A percentile compares a stretch with the other conserved stretches of the same genome.
Evolutionary conservation across 169 alveolate genomes (phyloP).

Genomic region (Eimeria necatrix): DNA sequence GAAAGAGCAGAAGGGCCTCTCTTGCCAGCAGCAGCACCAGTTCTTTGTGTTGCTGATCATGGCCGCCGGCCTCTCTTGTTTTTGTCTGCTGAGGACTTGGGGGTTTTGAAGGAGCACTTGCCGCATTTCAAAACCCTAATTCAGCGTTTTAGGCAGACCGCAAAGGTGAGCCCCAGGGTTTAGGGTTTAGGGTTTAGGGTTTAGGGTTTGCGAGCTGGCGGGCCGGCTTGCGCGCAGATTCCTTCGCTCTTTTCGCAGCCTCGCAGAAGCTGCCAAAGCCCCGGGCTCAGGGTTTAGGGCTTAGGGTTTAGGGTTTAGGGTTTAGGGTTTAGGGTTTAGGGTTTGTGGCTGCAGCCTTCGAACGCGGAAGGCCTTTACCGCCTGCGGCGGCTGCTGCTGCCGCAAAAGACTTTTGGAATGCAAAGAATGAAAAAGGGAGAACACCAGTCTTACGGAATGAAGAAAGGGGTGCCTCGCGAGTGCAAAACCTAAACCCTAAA

Average conservation of each 20-base stretch:
- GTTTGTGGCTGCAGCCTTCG: not conserved
- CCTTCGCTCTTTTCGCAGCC: too few species aligned
- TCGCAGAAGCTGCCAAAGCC: not conserved
- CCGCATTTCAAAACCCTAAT: not conserved
- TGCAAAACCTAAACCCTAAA: conserved; percentile 72
- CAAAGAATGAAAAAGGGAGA: conserved; percentile 87
- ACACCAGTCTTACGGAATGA: conserved; percentile 86
- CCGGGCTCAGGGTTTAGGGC: not conserved
- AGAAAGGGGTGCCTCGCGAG: conserved; percentile 83
- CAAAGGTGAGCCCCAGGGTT: conserved; percentile 49
- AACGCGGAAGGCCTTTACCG: conserved; percentile 45
- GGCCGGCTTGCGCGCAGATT: too few species aligned
- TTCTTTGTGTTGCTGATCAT: conserved; percentile 86
- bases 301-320: not conserved
- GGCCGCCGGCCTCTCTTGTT: conserved; percentile 87
- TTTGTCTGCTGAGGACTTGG: conserved; percentile 85
- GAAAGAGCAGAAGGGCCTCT: not conserved
- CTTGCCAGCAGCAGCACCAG: conserved; percentile 69
- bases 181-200: conserved; percentile 79
- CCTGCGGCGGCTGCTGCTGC: conserved; percentile 61
- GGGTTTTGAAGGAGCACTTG: conserved; percentile 59
- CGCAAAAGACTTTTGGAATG: conserved; percentile 81
- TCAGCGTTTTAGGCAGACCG: not conserved
- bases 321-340: not conserved
- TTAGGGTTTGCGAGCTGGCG: not conserved